A percentile compares a stretch with the other conserved stretches of the same genome.
Evolutionary conservation across 129 eudicot genomes (phyloP).

Genomic region (Helianthus annuus): HanXRQr2.0-SUNRISE NC_035435.2:90054776-90055275

Average conservation of each 20-base stretch:
- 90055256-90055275: conserved; percentile 66
- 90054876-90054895: too few species aligned
- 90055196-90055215: conserved; percentile 87
- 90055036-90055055: too few species aligned
- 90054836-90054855: too few species aligned
- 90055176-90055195: conserved; percentile 86
- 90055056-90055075: background rate
- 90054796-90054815: conserved; percentile 50
- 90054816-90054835: background rate
- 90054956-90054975: too few species aligned
- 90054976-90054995: background rate
- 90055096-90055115: background rate
- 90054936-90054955: too few species aligned
- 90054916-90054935: too few species aligned
- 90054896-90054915: too few species aligned
- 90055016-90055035: background rate
- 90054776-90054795: conserved; percentile 40
- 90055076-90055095: background rate
- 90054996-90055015: background rate
- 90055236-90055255: conserved; percentile 67
- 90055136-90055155: conserved; percentile 51
- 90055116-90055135: background rate
- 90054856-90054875: too few species aligned
- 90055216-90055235: conserved; percentile 67
- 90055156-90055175: conserved; percentile 85